These are phyloP conservation scores for Tuber borchii DNA, from an alignment of 495 filamentous ascomycete species.

Conservation along the genomic window DNA sequence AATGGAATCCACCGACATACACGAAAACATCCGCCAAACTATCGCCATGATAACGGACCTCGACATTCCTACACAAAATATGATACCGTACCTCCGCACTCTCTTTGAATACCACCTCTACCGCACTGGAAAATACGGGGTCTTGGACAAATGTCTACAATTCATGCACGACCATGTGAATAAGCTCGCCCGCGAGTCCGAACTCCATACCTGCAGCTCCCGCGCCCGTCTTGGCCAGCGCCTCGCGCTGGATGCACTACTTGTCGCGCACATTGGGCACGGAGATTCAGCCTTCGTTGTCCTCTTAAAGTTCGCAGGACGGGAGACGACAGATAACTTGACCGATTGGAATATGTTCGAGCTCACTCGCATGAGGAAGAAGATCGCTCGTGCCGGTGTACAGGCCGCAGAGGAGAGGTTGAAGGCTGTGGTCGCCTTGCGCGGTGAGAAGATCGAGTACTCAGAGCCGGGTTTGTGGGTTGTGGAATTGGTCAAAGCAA, in stretches of 20 bases:
- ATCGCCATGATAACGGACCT: not conserved
- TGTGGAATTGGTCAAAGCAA: not conserved
- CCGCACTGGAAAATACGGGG: not conserved
- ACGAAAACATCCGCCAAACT: not conserved
- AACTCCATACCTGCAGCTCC: not conserved
- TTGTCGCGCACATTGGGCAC: not conserved
- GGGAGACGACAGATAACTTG: not conserved
- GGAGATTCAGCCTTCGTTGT: not conserved
- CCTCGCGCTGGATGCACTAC: not conserved
- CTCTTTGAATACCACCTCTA: conserved; percentile 2
- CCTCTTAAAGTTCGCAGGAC: not conserved
- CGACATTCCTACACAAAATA: not conserved
- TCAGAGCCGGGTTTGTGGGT: not conserved
- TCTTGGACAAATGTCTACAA: not conserved
- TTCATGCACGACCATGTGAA: not conserved
- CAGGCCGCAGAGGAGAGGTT: not conserved
- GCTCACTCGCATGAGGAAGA: not conserved
- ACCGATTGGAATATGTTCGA: not conserved
- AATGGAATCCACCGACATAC: not conserved
- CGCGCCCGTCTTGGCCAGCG: not conserved
- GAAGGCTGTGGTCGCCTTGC: not conserved
- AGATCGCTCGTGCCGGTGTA: not conserved
- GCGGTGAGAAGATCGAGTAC: not conserved
- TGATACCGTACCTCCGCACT: not conserved
- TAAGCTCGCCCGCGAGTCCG: not conserved